Percentiles rank a stretch among this genome's conserved stretches.
Evolutionary conservation across 495 filamentous ascomycete genomes (phyloP).

Genomic region (Hypoxylon fragiforme): DNA sequence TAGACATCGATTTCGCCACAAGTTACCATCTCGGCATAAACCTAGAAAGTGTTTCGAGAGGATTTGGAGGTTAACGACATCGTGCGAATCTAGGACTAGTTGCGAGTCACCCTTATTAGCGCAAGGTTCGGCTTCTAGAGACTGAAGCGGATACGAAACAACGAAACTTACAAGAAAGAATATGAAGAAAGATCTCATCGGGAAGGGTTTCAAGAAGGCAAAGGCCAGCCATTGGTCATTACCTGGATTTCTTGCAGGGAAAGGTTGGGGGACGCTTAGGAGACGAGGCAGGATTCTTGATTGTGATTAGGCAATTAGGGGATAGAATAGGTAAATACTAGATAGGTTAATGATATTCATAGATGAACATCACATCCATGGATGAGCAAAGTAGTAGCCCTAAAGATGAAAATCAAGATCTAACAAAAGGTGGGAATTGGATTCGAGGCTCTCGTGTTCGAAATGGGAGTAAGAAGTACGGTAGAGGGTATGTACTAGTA

Average conservation of each 20-base stretch:
- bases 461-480: too few relatives aligned
- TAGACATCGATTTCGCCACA: slow-evolving; percentile 79
- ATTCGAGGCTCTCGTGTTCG: too few relatives aligned
- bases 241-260: not conserved
- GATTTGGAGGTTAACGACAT: slow-evolving; percentile 72
- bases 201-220: slow-evolving; percentile 59
- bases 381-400: too few relatives aligned
- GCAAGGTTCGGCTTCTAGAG: not conserved
- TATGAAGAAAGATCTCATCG: slow-evolving; percentile 76
- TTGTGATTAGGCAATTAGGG: too few relatives aligned
- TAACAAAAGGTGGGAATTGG: not conserved
- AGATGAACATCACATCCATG: too few relatives aligned
- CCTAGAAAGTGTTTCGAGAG: slow-evolving; percentile 67
- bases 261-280: not conserved
- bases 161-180: slow-evolving; percentile 66
- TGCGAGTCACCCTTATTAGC: slow-evolving; percentile 2
- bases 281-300: not conserved
- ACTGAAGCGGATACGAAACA: not conserved
- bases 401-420: too few relatives aligned
- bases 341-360: not conserved
- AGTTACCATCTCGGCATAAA: slow-evolving; percentile 72
- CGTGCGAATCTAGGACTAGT: slow-evolving; percentile 67
- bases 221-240: slow-evolving; percentile 22
- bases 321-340: too few relatives aligned
- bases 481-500: not conserved